Conservation (phyloP, 257 asterid genomes). For the Solanum chilense region DNA sequence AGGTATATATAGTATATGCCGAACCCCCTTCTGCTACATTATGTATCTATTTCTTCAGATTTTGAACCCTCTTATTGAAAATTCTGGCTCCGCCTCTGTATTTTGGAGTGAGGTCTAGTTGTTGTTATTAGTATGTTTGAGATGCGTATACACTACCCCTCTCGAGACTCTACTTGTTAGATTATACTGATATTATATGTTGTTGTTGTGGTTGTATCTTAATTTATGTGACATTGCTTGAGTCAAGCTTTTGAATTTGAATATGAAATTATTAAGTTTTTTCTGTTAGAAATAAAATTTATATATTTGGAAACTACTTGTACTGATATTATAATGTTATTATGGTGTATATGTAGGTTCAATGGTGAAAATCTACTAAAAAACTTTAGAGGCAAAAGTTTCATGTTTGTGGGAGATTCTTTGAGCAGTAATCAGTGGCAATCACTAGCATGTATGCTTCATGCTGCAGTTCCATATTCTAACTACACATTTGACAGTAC, state of each 20-base stretch:
- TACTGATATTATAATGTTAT: too few relatives aligned
- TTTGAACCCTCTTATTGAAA: too few relatives aligned
- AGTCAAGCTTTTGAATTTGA: background rate
- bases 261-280: background rate
- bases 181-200: too few relatives aligned
- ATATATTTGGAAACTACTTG: background rate
- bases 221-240: background rate
- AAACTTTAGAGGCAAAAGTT: slow-evolving; percentile 28
- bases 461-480: slow-evolving; percentile 25
- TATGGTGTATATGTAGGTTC: slow-evolving; percentile 32
- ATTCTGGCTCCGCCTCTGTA: too few relatives aligned
- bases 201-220: background rate
- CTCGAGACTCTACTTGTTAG: background rate
- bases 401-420: slow-evolving; percentile 75
- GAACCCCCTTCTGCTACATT: too few relatives aligned
- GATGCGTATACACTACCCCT: background rate
- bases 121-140: background rate
- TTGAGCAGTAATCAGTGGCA: slow-evolving; percentile 55
- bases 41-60: too few relatives aligned
- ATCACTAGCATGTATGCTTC: slow-evolving; percentile 66
- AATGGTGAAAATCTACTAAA: slow-evolving; percentile 32
- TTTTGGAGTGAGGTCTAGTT: background rate
- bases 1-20: too few relatives aligned
- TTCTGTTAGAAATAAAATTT: too few relatives aligned
- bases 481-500: slow-evolving; percentile 13